Conservation (phyloP, 495 filamentous ascomycete genomes). For the Talaromyces stipitatus region DNA sequence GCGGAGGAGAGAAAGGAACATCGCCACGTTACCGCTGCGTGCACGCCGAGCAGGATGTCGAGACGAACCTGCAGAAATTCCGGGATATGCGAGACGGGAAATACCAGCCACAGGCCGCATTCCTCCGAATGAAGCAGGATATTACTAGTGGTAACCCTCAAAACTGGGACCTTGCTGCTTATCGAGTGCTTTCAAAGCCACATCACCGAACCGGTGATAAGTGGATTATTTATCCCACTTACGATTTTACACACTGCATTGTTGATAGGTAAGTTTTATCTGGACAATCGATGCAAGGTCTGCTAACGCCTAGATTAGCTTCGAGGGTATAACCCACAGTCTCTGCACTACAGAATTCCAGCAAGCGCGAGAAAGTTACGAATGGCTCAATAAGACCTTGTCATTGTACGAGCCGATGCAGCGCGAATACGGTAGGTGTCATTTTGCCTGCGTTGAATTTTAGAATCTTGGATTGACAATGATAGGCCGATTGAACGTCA, state of each 20-base stretch:
- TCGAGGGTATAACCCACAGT: slow-evolving; percentile 82
- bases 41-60: slow-evolving; percentile 65
- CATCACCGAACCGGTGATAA: slow-evolving; percentile 67
- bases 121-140: slow-evolving; percentile 82
- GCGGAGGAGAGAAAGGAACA: slow-evolving; percentile 64
- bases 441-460: slow-evolving; percentile 5
- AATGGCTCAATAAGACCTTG: slow-evolving; percentile 75
- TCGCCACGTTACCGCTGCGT: slow-evolving; percentile 66
- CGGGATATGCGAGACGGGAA: slow-evolving; percentile 85
- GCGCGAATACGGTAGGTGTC: slow-evolving; percentile 47
- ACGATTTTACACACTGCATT: slow-evolving; percentile 78
- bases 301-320: slow-evolving; percentile 63
- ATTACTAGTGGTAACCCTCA: slow-evolving; percentile 55
- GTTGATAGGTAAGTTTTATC: background rate
- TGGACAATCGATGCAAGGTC: slow-evolving; percentile 4
- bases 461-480: background rate
- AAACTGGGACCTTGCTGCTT: slow-evolving; percentile 12
- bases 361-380: slow-evolving; percentile 68
- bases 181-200: slow-evolving; percentile 24
- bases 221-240: slow-evolving; percentile 85
- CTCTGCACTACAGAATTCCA: slow-evolving; percentile 86
- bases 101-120: slow-evolving; percentile 81
- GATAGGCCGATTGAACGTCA: slow-evolving; percentile 71
- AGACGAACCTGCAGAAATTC: slow-evolving; percentile 76
- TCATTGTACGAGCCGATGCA: slow-evolving; percentile 82